phyloP scores from a whole-genome alignment of 768 basidiomycete genomes.

The Mycena galericulata region DNA sequence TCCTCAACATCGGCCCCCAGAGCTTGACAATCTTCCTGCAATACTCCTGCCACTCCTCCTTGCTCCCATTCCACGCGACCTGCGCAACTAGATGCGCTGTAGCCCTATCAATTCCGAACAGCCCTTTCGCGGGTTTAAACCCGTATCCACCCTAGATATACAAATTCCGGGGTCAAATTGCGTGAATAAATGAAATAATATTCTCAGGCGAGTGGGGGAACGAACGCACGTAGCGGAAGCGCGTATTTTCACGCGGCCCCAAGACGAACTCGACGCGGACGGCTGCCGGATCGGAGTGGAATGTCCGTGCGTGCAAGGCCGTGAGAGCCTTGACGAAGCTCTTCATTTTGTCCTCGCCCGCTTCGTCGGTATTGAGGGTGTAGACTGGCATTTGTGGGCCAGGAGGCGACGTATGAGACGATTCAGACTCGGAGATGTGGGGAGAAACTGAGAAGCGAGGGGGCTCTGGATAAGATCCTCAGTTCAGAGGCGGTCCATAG shows the following conservation, averaged over 20 bases:
- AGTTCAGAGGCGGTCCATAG: too few species aligned
- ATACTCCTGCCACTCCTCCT: slow-evolving; percentile 13
- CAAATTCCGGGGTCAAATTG: background rate
- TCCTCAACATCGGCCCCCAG: slow-evolving; percentile 11
- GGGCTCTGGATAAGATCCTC: too few species aligned
- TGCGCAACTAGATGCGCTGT: slow-evolving; percentile 18
- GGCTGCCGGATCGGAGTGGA: slow-evolving; percentile 17
- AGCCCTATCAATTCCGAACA: background rate
- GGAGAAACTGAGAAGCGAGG: slow-evolving; percentile 1
- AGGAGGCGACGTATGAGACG: background rate
- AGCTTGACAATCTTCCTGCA: slow-evolving; percentile 17
- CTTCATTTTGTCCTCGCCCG: background rate
- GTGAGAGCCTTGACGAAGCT: slow-evolving; percentile 12
- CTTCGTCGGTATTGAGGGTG: background rate
- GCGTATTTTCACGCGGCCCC: background rate
- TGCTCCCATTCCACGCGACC: slow-evolving; percentile 14
- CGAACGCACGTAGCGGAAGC: slow-evolving; percentile 10
- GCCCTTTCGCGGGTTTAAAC: slow-evolving; percentile 4
- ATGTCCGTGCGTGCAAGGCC: slow-evolving; percentile 14
- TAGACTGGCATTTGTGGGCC: slow-evolving; percentile 13
- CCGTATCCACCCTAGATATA: slow-evolving; percentile 12
- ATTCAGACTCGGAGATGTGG: background rate
- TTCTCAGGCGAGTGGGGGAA: background rate
- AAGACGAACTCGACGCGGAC: slow-evolving; percentile 17
- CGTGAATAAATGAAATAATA: background rate